phyloP scores from a whole-genome alignment of 148 eudicot species.

The Selenicereus undatus region DNA sequence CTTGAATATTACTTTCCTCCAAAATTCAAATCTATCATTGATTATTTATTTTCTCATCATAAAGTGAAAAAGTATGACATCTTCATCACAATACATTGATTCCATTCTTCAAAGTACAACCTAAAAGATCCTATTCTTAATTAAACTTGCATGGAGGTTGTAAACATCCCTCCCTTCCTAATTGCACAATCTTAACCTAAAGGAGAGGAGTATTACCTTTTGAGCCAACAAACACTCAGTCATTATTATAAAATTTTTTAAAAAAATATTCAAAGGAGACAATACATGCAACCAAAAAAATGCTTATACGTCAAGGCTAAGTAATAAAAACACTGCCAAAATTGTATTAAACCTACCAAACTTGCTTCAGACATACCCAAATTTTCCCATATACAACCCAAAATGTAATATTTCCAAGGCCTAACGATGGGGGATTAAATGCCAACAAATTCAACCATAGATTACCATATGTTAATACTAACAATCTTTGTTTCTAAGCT shows the following conservation, averaged over 20 bases:
- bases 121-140: not conserved
- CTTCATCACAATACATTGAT: not conserved
- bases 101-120: not conserved
- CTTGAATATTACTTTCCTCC: too few species aligned
- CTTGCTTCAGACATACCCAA: not conserved
- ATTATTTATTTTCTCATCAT: not conserved
- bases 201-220: too few species aligned
- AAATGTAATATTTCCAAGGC: not conserved
- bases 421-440: not conserved
- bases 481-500: too few species aligned
- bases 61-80: not conserved
- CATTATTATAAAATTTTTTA: too few species aligned
- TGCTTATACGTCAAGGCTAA: not conserved
- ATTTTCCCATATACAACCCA: not conserved
- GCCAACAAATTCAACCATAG: not conserved
- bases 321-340: not conserved
- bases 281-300: not conserved
- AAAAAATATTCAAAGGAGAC: too few species aligned
- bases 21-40: not conserved
- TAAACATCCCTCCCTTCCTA: not conserved
- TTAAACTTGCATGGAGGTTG: not conserved
- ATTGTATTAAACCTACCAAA: not conserved
- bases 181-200: too few species aligned
- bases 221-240: not conserved
- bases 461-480: not conserved